These are phyloP conservation scores for Plenodomus tracheiphilus DNA, from an alignment of 2,329 filamentous ascomycete species.

Conservation along the genomic window DNA sequence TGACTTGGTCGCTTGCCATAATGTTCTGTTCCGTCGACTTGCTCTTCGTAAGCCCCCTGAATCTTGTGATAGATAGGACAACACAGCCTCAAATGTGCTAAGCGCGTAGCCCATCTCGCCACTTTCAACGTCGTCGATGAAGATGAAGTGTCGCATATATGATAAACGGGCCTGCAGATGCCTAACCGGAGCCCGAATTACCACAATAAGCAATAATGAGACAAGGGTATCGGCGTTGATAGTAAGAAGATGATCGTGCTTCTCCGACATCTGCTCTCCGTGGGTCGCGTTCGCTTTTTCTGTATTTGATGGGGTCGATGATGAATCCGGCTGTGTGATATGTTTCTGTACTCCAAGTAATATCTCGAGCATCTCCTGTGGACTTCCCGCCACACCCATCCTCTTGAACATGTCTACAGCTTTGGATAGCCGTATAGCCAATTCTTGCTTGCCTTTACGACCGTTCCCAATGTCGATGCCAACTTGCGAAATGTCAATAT, in stretches of 20 bases:
- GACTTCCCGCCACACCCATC: conserved; percentile 74
- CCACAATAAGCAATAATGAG: conserved; percentile 85
- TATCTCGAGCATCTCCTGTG: conserved; percentile 86
- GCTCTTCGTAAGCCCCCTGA: conserved; percentile 80
- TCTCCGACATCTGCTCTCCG: conserved; percentile 50
- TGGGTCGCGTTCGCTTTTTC: conserved; percentile 23
- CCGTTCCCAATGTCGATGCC: conserved; percentile 85
- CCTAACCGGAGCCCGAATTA: conserved; percentile 86
- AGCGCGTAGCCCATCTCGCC: conserved; percentile 95
- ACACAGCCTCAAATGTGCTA: conserved; percentile 92
- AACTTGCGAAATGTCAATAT: conserved; percentile 91
- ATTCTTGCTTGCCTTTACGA: conserved; percentile 75
- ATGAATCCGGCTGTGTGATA: conserved; percentile 64
- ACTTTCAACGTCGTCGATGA: conserved; percentile 94
- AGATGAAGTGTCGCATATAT: conserved; percentile 98
- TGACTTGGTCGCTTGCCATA: conserved; percentile 85
- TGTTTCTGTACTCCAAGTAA: conserved; percentile 80
- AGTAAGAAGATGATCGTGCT: conserved; percentile 60
- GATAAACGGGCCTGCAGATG: conserved; percentile 84
- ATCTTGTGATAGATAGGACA: conserved; percentile 83
- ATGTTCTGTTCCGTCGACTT: conserved; percentile 78
- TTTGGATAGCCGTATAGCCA: conserved; percentile 73
- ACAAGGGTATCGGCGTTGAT: conserved; percentile 91
- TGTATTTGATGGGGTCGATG: conserved; percentile 28
- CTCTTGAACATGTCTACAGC: conserved; percentile 90